Evolutionary conservation across 2,329 filamentous ascomycete genomes (phyloP).

Genomic region (Chaetomium sp.): DNA sequence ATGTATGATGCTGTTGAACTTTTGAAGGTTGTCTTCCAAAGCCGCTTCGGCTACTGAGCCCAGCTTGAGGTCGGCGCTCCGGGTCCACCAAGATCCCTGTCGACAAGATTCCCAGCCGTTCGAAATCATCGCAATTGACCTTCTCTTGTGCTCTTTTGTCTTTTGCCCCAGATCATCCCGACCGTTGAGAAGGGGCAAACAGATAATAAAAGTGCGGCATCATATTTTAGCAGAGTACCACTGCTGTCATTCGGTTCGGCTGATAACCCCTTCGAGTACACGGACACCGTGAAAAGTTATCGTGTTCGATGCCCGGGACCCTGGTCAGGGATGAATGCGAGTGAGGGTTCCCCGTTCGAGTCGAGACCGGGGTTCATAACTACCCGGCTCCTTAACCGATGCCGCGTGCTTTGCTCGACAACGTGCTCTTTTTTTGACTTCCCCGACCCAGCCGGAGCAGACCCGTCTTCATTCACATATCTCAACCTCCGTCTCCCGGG

Average conservation of each 20-base stretch:
- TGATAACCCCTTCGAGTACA: no score
- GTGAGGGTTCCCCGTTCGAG: conserved; percentile 8
- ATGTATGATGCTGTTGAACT: no score
- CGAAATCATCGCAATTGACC: conserved; percentile 1
- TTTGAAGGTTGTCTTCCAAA: no score
- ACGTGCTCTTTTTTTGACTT: background rate
- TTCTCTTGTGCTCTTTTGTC: background rate
- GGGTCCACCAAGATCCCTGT: background rate
- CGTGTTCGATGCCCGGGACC: background rate
- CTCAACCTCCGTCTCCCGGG: background rate
- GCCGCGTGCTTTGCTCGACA: conserved; percentile 7
- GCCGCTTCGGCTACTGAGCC: no score
- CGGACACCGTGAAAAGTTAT: no score
- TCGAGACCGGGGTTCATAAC: conserved; percentile 15
- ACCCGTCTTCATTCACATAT: background rate
- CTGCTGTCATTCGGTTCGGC: no score
- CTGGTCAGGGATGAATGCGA: conserved; percentile 15
- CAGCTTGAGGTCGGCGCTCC: background rate
- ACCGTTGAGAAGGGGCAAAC: no score
- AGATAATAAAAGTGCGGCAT: no score
- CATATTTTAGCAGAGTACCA: no score
- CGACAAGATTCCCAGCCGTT: background rate
- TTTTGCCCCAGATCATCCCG: no score
- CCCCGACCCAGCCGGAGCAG: background rate
- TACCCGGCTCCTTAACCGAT: conserved; percentile 15